Base-by-base conservation (phyloP, 345 rosid species). In the Raphanus raphanistrum region DNA sequence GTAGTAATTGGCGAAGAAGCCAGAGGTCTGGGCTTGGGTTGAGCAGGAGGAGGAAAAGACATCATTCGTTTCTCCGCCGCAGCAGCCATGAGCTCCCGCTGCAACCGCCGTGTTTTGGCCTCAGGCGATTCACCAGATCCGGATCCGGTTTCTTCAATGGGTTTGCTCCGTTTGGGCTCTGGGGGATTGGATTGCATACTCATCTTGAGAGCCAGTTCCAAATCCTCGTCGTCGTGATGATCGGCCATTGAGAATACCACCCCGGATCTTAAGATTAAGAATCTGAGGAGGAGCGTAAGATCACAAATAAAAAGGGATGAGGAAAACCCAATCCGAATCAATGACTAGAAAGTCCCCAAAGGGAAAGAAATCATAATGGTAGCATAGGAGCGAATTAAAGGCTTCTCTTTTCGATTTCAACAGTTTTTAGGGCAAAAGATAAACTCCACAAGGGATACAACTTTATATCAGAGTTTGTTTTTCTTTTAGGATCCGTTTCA, bases 101-200 rank as follows among this genome's bases (percentile, higher is more conserved):
- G 97, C 83, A 75, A 73, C 68, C 88, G 69, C 41, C 94, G 84
- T 79, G 83, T 78, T 4, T 91, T 82, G 0, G 79, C 92, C 80
- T 88, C 93, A 9, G 90, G 89, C 28, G 95, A 87, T 26, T 66
- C 82, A 27, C 70, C 61, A 80, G 83, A 80, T 45, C 76, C 76
- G 66, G 80, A 70, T 63, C 83, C 85, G 55, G 82, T 70, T 35
- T 83, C 84, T 62, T 89, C 94, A 76, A 93, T 80, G 4, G 97
- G 98, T 85, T 88, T 95, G 86, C 98, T 95, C 41, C 99, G 84
- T 81, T 95, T 92, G 32, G 97, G 88, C 85, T 94, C 98, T n/a
- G 98, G 98, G 4, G 88, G 95, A 27, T 88, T 72, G 86, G 77
- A 73, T 74, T 95, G 98, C 96, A 92, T 91, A 79, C 99, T 95